Percentiles rank a stretch among this genome's conserved stretches.
Evolutionary conservation across 352 stramenopile species (phyloP).

Genomic region (Globisporangium takayamanum): DNA sequence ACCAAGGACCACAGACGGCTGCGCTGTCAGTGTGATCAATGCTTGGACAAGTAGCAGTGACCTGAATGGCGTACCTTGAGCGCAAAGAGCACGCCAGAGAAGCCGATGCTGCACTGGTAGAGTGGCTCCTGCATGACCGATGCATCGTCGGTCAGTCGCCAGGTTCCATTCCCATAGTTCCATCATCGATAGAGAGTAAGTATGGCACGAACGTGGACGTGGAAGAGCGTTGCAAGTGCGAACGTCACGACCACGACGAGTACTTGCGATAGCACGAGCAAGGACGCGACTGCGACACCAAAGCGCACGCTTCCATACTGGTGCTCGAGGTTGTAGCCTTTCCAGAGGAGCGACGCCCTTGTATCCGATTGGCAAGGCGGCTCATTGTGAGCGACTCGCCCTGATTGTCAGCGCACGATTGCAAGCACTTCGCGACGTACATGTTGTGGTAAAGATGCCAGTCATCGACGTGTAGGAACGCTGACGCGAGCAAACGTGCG

Average conservation of each 20-base stretch:
- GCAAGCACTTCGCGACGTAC: constrained; percentile 24
- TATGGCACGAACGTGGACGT: constrained; percentile 10
- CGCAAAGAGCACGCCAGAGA: constrained; percentile 72
- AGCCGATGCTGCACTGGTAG: constrained; percentile 67
- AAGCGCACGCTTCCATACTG: constrained; percentile 49
- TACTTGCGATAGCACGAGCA: constrained; percentile 58
- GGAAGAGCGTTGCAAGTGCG: constrained; percentile 24
- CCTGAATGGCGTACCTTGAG: constrained; percentile 45
- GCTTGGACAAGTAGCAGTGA: neutral
- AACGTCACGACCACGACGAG: constrained; percentile 45
- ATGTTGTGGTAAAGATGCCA: constrained; percentile 90
- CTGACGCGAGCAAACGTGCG: constrained; percentile 51
- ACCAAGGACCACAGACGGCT: constrained; percentile 15
- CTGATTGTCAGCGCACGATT: constrained; percentile 8
- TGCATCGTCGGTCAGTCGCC: too few relatives aligned
- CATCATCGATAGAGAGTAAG: neutral
- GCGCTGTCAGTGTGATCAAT: neutral
- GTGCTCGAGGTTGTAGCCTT: constrained; percentile 72
- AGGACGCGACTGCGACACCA: constrained; percentile 30
- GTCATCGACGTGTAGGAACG: constrained; percentile 80
- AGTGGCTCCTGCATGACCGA: constrained; percentile 18
- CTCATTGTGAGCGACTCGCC: neutral
- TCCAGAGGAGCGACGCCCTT: constrained; percentile 80
- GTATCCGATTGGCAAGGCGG: constrained; percentile 4
- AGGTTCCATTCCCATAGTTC: neutral